phyloP scores from a whole-genome alignment of 2,329 filamentous ascomycete genomes.

The Fusarium sp. region DNA sequence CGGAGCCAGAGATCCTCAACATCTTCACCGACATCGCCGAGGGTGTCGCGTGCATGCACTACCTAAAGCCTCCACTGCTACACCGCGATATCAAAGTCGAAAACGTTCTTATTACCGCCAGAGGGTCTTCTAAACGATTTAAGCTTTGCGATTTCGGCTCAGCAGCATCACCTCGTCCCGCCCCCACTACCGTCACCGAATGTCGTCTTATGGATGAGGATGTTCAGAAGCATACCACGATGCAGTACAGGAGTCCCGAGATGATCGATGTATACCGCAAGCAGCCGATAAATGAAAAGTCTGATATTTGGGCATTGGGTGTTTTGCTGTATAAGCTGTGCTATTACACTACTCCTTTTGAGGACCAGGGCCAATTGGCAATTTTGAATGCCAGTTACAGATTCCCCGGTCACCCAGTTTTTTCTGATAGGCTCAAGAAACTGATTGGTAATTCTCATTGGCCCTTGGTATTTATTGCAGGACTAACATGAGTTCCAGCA shows the following conservation, averaged over 20 bases:
- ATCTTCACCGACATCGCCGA: slow-evolving; percentile 97
- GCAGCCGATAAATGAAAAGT: slow-evolving; percentile 97
- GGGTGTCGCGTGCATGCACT: slow-evolving; percentile 98
- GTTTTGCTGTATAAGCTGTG: slow-evolving; percentile 97
- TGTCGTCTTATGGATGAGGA: slow-evolving; percentile 96
- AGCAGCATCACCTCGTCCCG: slow-evolving; percentile 83
- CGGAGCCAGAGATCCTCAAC: slow-evolving; percentile 95
- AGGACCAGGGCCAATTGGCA: slow-evolving; percentile 96
- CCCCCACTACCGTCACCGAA: slow-evolving; percentile 87
- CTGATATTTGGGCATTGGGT: slow-evolving; percentile 97
- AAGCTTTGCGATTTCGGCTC: slow-evolving; percentile 99
- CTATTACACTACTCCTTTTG: slow-evolving; percentile 99
- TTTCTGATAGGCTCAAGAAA: slow-evolving; percentile 90
- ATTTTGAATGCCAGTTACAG: slow-evolving; percentile 96
- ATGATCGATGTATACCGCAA: slow-evolving; percentile 99
- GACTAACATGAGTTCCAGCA: slow-evolving; percentile 63
- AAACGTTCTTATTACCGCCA: slow-evolving; percentile 89
- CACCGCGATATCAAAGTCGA: slow-evolving; percentile 98
- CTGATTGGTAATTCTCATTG: slow-evolving; percentile 76
- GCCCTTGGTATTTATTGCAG: not conserved
- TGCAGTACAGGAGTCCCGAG: slow-evolving; percentile 97
- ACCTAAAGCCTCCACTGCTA: slow-evolving; percentile 91
- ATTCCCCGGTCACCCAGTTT: slow-evolving; percentile 87
- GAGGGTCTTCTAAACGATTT: slow-evolving; percentile 78
- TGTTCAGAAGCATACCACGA: slow-evolving; percentile 94